phyloP scores from a whole-genome alignment of 495 filamentous ascomycete genomes.

The Platismatia glauca region DNA sequence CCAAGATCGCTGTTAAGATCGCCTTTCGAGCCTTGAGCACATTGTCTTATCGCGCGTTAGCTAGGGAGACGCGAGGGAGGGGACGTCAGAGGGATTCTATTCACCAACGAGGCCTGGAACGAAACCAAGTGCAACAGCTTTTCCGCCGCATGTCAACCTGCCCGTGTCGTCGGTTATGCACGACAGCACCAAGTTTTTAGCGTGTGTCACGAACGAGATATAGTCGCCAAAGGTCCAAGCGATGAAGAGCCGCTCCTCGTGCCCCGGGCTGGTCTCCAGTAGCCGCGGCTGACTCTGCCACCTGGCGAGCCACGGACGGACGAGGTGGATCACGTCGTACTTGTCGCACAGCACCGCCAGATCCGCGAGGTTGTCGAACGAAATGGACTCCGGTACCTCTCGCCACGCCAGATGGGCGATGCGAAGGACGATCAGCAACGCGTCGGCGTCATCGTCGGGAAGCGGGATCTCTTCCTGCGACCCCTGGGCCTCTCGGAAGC shows the following conservation, averaged over 20 bases:
- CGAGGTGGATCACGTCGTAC: constrained; percentile 2
- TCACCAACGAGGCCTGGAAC: neutral
- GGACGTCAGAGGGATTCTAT: neutral
- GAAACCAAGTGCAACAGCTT: neutral
- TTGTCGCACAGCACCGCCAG: constrained; percentile 3
- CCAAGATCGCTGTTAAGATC: neutral
- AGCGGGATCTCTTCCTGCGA: neutral
- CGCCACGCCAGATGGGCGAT: constrained; percentile 9
- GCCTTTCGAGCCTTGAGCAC: neutral
- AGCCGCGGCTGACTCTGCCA: neutral
- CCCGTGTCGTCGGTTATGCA: neutral
- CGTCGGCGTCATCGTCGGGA: neutral
- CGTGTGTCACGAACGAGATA: neutral
- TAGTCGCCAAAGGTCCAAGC: constrained; percentile 11
- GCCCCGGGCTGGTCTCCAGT: neutral
- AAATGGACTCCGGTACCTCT: neutral
- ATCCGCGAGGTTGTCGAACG: neutral
- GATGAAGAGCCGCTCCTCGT: constrained; percentile 3
- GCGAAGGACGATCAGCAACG: constrained; percentile 3
- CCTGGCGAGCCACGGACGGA: neutral
- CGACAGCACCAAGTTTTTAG: neutral
- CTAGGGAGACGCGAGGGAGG: too few relatives aligned
- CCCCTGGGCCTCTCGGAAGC: neutral
- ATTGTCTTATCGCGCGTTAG: too few relatives aligned
- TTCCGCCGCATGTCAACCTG: neutral